Percentiles rank a stretch among this genome's conserved stretches.
phyloP scores from a whole-genome alignment of 768 basidiomycete genomes.

The Clavulina sp. region DNA sequence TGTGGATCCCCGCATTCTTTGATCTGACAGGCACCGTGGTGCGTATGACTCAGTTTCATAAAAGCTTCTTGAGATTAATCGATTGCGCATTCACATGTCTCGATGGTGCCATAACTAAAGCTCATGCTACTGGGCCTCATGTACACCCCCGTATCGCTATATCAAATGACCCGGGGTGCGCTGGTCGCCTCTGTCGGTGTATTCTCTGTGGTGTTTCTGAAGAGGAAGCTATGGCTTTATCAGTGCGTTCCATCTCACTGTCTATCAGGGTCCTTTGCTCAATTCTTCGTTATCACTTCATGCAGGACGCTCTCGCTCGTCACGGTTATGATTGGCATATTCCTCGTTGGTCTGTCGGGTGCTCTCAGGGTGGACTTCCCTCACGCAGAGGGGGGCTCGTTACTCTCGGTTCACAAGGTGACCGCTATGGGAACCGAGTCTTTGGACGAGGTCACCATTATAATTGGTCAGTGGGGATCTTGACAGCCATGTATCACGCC shows the following conservation, averaged over 20 bases:
- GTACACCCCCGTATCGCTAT: constrained; percentile 92
- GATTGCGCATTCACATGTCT: constrained; percentile 1
- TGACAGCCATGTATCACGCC: neutral
- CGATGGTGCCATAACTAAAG: constrained; percentile 15
- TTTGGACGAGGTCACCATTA: constrained; percentile 46
- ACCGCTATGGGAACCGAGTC: constrained; percentile 16
- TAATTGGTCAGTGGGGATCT: constrained; percentile 40
- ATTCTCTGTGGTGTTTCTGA: constrained; percentile 81
- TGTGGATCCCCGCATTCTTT: constrained; percentile 79
- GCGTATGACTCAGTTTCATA: no score
- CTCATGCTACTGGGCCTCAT: constrained; percentile 94
- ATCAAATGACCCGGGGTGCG: constrained; percentile 48
- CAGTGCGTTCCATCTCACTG: constrained; percentile 40
- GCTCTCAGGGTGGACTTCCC: constrained; percentile 67
- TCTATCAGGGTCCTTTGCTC: no score
- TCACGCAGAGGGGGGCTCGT: constrained; percentile 16
- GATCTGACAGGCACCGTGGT: constrained; percentile 87
- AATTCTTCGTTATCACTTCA: constrained; percentile 4
- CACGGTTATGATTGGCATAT: constrained; percentile 74
- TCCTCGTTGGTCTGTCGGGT: constrained; percentile 73
- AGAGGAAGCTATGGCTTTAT: constrained; percentile 68
- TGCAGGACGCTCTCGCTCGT: constrained; percentile 80
- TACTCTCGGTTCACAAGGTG: neutral
- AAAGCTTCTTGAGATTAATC: no score
- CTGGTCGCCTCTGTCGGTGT: constrained; percentile 87